Conservation (phyloP, 352 stramenopile genomes). For the Globisporangium iwayamae region DNA sequence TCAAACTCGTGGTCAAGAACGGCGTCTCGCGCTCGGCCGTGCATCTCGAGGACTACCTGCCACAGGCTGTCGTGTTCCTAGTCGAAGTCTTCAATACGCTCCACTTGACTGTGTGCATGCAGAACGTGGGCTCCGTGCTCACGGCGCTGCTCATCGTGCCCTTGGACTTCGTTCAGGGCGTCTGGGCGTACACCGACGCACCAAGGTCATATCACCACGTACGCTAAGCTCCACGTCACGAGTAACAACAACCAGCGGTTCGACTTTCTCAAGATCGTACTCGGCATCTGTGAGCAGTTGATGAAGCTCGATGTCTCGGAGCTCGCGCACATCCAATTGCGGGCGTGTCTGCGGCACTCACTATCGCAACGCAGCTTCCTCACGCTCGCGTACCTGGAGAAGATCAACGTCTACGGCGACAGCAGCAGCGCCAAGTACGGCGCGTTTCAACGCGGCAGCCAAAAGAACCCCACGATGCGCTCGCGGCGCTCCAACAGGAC, state of each 20-base stretch:
- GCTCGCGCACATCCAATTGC: constrained; percentile 2
- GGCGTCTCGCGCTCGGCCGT: constrained; percentile 18
- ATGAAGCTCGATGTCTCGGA: constrained; percentile 1
- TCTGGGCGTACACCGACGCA: constrained; percentile 19
- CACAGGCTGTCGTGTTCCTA: constrained; percentile 33
- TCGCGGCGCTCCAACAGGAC: background rate
- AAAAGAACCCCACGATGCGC: background rate
- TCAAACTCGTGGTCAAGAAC: constrained; percentile 28
- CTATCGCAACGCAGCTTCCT: background rate
- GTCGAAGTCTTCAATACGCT: constrained; percentile 41
- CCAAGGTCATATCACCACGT: constrained; percentile 1
- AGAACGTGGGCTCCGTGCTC: constrained; percentile 21
- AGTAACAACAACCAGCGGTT: background rate
- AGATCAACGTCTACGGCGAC: constrained; percentile 3
- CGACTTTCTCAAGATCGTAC: constrained; percentile 1
- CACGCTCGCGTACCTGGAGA: background rate
- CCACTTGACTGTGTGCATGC: constrained; percentile 38
- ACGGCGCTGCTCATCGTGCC: constrained; percentile 29
- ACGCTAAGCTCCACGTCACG: background rate
- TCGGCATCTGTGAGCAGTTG: background rate
- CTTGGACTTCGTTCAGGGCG: constrained; percentile 33
- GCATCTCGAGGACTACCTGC: constrained; percentile 32
- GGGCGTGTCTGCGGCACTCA: background rate
- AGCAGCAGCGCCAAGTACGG: constrained; percentile 4
- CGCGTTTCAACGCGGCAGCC: background rate